phyloP scores from a whole-genome alignment of 2,329 filamentous ascomycete species.

The Clonostachys sp. region DNA sequence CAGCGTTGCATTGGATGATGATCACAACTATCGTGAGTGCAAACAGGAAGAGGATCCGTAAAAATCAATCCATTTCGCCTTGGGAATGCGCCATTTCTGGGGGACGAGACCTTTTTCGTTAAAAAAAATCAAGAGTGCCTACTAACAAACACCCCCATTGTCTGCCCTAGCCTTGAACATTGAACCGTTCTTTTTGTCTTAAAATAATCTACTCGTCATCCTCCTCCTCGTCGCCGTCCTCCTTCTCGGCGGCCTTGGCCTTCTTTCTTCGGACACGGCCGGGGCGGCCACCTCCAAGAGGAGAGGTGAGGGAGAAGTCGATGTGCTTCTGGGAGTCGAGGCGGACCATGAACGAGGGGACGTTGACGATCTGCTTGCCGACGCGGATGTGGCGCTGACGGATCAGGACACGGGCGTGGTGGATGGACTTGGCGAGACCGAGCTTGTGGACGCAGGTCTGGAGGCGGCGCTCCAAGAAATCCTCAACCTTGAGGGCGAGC shows the following conservation, averaged over 20 bases:
- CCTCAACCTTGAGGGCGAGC: conserved; percentile 96
- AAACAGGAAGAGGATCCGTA: no score
- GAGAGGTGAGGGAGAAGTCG: conserved; percentile 6
- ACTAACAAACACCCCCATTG: no score
- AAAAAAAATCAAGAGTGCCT: no score
- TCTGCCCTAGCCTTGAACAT: conserved; percentile 9
- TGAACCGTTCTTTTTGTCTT: conserved; percentile 15
- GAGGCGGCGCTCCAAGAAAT: conserved; percentile 99
- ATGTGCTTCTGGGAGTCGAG: conserved; percentile 96
- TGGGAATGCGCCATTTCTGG: no score
- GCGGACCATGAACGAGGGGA: conserved; percentile 98
- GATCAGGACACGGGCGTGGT: conserved; percentile 99
- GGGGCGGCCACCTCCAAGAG: conserved; percentile 62
- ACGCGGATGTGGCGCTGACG: conserved; percentile 99
- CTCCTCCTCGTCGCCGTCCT: conserved; percentile 74
- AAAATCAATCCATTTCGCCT: no score
- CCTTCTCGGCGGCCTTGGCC: conserved; percentile 90
- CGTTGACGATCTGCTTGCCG: conserved; percentile 99
- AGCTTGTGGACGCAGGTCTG: conserved; percentile 99
- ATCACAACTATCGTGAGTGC: no score
- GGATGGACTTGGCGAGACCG: conserved; percentile 98
- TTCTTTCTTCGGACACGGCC: conserved; percentile 99
- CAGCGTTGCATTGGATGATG: no score
- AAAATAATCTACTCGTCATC: conserved; percentile 73
- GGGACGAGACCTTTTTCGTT: no score